Conservation (phyloP, 306 rosid species). For the Dalbergia oliveri region DNA sequence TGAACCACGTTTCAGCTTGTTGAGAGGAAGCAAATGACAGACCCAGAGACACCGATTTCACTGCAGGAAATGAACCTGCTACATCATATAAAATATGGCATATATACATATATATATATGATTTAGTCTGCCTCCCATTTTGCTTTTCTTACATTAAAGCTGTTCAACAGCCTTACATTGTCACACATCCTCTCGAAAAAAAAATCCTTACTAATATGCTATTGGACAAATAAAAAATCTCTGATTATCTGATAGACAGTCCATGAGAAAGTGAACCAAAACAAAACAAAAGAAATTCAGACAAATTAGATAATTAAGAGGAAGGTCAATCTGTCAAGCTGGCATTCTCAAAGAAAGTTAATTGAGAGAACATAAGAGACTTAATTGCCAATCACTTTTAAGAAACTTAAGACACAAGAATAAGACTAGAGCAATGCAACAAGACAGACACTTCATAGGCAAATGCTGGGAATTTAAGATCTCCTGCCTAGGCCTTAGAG, state of each 20-base stretch:
- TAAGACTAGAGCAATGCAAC: neutral
- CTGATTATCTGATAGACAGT: slow-evolving; percentile 12
- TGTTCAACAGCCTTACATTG: neutral
- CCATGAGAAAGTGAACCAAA: slow-evolving; percentile 4
- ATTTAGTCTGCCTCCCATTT: slow-evolving; percentile 9
- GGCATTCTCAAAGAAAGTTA: neutral
- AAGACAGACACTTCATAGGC: neutral
- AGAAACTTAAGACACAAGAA: neutral
- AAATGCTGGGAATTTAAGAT: slow-evolving; percentile 2
- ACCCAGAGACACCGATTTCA: slow-evolving; percentile 55
- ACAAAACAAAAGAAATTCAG: neutral
- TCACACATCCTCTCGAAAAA: slow-evolving; percentile 10
- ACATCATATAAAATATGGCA: slow-evolving; percentile 5
- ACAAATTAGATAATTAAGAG: slow-evolving; percentile 14
- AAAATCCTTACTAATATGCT: neutral
- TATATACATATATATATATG: neutral
- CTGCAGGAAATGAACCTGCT: slow-evolving; percentile 58
- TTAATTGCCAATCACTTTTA: neutral
- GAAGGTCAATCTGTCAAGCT: neutral
- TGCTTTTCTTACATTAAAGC: slow-evolving; percentile 8
- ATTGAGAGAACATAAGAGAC: neutral
- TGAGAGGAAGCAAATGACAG: slow-evolving; percentile 59
- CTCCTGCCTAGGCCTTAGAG: neutral
- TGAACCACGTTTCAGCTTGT: slow-evolving; percentile 43
- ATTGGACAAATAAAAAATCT: slow-evolving; percentile 24